Percentiles rank a stretch among this genome's conserved stretches.
These are phyloP conservation scores for Gamarada debralockiae DNA, from an alignment of 495 filamentous ascomycete genomes.

Conservation along the genomic window DNA sequence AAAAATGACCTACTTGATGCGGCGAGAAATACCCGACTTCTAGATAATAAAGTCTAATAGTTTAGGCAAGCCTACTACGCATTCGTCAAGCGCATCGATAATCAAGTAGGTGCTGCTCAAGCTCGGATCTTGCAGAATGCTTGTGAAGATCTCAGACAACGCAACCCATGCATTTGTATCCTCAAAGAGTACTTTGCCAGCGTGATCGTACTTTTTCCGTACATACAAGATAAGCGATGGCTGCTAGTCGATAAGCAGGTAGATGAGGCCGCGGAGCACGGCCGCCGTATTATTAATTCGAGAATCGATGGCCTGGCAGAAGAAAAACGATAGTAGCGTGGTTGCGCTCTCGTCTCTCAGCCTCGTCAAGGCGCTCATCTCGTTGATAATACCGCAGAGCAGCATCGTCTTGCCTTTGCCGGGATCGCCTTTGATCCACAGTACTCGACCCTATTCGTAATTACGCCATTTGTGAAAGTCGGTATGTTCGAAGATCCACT, in stretches of 20 bases:
- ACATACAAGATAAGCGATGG: slow-evolving; percentile 28
- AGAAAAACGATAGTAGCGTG: slow-evolving; percentile 37
- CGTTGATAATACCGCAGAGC: slow-evolving; percentile 34
- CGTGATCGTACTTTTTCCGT: too few relatives aligned
- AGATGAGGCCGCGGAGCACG: slow-evolving; percentile 18
- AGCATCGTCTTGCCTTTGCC: slow-evolving; percentile 33
- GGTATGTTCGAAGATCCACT: slow-evolving; percentile 34
- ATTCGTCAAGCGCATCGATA: slow-evolving; percentile 51
- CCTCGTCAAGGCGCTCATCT: slow-evolving; percentile 13
- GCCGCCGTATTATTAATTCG: slow-evolving; percentile 27
- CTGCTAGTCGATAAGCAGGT: slow-evolving; percentile 26
- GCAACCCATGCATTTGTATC: slow-evolving; percentile 25
- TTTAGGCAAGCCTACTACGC: slow-evolving; percentile 16
- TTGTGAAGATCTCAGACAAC: too few relatives aligned
- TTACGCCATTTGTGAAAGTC: slow-evolving; percentile 31
- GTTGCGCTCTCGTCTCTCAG: background rate
- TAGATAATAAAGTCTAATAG: slow-evolving; percentile 18
- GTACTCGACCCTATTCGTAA: slow-evolving; percentile 23
- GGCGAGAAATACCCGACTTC: slow-evolving; percentile 3
- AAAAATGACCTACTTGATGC: slow-evolving; percentile 16
- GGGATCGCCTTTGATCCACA: slow-evolving; percentile 46
- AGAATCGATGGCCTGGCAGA: slow-evolving; percentile 35
- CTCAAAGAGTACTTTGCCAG: slow-evolving; percentile 25
- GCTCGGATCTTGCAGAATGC: too few relatives aligned
- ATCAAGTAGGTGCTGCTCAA: slow-evolving; percentile 28